Evolutionary conservation across 495 filamentous ascomycete species (phyloP), one percentile per base, ranked within the genome.

Genomic region (Oidiodendron maius): DNA sequence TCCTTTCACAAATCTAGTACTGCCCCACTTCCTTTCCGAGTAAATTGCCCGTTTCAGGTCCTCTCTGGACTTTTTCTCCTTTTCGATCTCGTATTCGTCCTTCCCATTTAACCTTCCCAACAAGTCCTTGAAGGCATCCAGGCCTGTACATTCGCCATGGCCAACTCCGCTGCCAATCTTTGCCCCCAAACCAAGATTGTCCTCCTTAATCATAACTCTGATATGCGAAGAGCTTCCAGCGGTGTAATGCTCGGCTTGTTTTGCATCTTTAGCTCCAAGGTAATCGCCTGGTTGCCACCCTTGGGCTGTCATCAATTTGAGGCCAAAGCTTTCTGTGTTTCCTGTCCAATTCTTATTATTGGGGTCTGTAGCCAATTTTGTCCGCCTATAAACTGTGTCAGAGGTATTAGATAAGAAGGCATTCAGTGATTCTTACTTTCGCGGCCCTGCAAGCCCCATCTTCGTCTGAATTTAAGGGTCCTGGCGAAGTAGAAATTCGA

Each of bases 341-440:
- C 81, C 82, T 39, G 84, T 78, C 91, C 91, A 98, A 68, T 77
- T 78, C 23, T 87, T 95, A 62, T 96, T 96, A 63, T 96, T 95
- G 12, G 91, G 91, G 68, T 98, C 91, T 58, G 82, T 68, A 40
- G 87, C 84, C 42, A 96, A 76, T 64, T 91, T 95, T 26, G 75
- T 78, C 57, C 79, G 86, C 62, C 91, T 97, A 50, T 35, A 53
- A 28, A n/a, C 44, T 42, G 38, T 46, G 52, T 55, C 41, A 66
- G 51, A 22, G 43, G 25, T 30, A 18, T n/a, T 8, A 13, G 21
- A 17, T 10, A 34, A 22, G 40, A 9, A 26, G 15, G n/a, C 21
- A 43, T 46, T 40, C 43, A 47, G 15, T 30, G 10, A 25, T 26
- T 38, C 69, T 60, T 75, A 91, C 87, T 84, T 87, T 56, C 76